A percentile compares a stretch with the other conserved stretches of the same genome.
Conservation (phyloP, 208 protist species). For the Trypanosoma melophagium region DNA sequence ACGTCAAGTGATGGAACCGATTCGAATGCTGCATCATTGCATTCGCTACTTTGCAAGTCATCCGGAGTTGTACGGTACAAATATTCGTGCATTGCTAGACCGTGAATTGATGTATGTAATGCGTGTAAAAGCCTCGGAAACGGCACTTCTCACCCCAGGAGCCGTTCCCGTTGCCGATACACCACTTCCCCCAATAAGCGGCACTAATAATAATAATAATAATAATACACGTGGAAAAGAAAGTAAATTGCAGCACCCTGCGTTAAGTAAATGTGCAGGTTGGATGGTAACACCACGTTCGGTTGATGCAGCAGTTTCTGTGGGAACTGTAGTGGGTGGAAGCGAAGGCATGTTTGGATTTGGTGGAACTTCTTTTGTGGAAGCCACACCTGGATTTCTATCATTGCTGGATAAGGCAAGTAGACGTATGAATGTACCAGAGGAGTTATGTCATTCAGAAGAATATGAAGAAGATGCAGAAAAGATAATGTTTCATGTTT, state of each 20-base stretch:
- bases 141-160: conserved; percentile 34
- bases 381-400: conserved; percentile 22
- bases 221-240: neutral
- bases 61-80: conserved; percentile 76
- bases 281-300: conserved; percentile 25
- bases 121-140: conserved; percentile 76
- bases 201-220: neutral
- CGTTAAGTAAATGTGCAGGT: conserved; percentile 20
- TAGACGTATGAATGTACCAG: conserved; percentile 6
- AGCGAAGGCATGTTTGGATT: conserved; percentile 34
- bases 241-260: conserved; percentile 8
- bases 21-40: conserved; percentile 73
- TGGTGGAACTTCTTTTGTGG: conserved; percentile 23
- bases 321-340: conserved; percentile 1
- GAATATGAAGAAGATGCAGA: neutral
- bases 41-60: conserved; percentile 72
- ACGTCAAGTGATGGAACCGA: conserved; percentile 61
- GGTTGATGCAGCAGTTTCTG: conserved; percentile 17
- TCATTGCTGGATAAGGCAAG: conserved; percentile 21
- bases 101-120: conserved; percentile 76
- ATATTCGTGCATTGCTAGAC: conserved; percentile 65
- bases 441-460: neutral
- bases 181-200: conserved; percentile 16
- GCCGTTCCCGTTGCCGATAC: conserved; percentile 15
- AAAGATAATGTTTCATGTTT: neutral